phyloP scores from a whole-genome alignment of 306 rosid genomes.

The Fragaria nilgerrensis region DNA sequence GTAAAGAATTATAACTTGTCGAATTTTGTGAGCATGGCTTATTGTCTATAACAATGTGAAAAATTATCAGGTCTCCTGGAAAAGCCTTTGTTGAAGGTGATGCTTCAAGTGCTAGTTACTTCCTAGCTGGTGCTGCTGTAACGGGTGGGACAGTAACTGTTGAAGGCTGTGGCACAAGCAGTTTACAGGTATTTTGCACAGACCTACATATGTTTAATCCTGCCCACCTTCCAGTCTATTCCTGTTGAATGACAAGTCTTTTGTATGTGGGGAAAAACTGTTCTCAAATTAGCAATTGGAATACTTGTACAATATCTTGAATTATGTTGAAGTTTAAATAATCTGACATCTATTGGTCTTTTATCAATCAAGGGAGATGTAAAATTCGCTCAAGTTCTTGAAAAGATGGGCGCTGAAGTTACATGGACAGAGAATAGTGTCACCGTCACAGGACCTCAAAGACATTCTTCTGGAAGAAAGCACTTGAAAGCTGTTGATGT shows the following conservation, averaged over 20 bases:
- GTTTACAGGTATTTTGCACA: constrained; percentile 76
- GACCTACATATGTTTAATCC: constrained; percentile 2
- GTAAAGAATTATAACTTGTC: background rate
- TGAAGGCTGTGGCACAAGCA: constrained; percentile 94
- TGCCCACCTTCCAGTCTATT: background rate
- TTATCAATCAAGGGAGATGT: constrained; percentile 76
- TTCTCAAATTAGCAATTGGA: background rate
- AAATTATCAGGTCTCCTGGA: constrained; percentile 73
- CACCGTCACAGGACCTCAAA: constrained; percentile 76
- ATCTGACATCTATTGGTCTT: constrained; percentile 14
- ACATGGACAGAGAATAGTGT: constrained; percentile 94
- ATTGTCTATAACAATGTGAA: constrained; percentile 19
- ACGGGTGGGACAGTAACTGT: constrained; percentile 98
- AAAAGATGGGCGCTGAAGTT: constrained; percentile 96
- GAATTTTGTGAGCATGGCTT: constrained; percentile 19
- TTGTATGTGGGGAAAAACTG: background rate
- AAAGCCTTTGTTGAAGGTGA: constrained; percentile 97
- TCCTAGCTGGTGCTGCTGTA: constrained; percentile 98
- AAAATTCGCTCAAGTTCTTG: constrained; percentile 94
- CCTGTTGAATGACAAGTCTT: background rate
- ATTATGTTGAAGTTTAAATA: background rate
- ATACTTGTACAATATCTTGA: too few relatives aligned
- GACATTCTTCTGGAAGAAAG: constrained; percentile 55
- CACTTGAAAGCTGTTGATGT: constrained; percentile 80
- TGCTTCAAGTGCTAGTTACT: constrained; percentile 99